These are phyloP conservation scores for Wickerhamomyces tratensis DNA, from an alignment of 805 yeast genomes.

Conservation along the genomic window DNA sequence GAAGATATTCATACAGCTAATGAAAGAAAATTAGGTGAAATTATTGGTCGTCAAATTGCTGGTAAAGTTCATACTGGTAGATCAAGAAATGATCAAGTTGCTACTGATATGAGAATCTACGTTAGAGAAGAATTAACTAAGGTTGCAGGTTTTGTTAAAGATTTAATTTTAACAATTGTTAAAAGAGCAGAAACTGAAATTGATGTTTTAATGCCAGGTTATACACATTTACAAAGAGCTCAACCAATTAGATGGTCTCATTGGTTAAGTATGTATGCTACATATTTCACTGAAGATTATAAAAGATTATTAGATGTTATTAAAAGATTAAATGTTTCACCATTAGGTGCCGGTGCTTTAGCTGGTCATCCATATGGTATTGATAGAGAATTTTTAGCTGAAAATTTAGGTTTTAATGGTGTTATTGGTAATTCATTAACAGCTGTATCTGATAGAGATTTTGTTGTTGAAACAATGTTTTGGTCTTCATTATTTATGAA, in stretches of 20 bases:
- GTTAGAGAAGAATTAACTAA: conserved; percentile 69
- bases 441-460: conserved; percentile 98
- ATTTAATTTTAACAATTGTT: conserved; percentile 57
- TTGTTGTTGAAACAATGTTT: conserved; percentile 89
- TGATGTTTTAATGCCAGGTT: conserved; percentile 95
- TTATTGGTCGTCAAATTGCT: conserved; percentile 86
- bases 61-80: conserved; percentile 99
- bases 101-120: conserved; percentile 95
- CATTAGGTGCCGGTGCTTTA: conserved; percentile 94
- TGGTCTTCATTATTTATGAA: conserved; percentile 95
- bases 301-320: conserved; percentile 74
- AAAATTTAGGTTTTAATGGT: conserved; percentile 68
- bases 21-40: conserved; percentile 94
- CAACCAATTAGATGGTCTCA: conserved; percentile 99
- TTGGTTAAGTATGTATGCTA: conserved; percentile 91
- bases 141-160: conserved; percentile 43
- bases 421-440: conserved; percentile 92
- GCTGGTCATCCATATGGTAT: conserved; percentile 99
- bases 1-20: conserved; percentile 99
- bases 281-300: conserved; percentile 87
- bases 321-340: conserved; percentile 77
- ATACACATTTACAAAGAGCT: conserved; percentile 96
- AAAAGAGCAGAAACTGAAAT: conserved; percentile 80
- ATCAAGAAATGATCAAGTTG: conserved; percentile 97
- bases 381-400: conserved; percentile 84